These are phyloP conservation scores for Haplosporangium gracile DNA, from an alignment of 192 early-diverging fungal genomes.

Conservation along the genomic window DNA sequence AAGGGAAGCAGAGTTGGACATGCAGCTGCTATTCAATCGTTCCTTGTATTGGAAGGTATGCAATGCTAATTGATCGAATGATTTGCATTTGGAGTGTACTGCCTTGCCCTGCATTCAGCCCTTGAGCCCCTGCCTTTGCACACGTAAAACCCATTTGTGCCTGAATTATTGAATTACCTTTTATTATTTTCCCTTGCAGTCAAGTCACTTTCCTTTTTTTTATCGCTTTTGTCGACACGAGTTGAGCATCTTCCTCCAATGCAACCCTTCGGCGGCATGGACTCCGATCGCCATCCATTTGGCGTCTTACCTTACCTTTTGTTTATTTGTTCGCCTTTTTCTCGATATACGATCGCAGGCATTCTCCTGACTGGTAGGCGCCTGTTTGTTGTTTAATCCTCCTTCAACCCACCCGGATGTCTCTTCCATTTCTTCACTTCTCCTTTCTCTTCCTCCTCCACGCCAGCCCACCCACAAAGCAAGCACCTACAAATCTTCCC, in stretches of 20 bases:
- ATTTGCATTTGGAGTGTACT: neutral
- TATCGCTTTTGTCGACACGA: neutral
- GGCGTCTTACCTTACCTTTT: neutral
- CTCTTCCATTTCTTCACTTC: neutral
- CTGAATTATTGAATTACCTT: neutral
- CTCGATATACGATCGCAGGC: neutral
- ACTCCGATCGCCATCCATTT: constrained; percentile 9
- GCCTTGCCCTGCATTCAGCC: neutral
- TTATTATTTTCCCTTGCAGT: neutral
- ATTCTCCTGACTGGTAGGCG: neutral
- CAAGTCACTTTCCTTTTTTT: neutral
- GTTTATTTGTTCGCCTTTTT: constrained; percentile 2
- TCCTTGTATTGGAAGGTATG: too few species aligned
- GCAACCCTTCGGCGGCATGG: neutral
- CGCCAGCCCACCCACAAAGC: neutral
- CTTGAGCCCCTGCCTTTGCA: neutral
- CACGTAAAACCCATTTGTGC: neutral
- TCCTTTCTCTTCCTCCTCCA: neutral
- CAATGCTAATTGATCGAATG: constrained; percentile 4
- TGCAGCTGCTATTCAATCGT: neutral
- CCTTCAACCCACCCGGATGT: neutral
- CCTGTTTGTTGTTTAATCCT: neutral
- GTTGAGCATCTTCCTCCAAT: neutral
- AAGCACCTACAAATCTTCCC: neutral
- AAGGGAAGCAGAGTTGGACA: neutral